Evolutionary conservation across 768 basidiomycete species (phyloP).

Genomic region (Pleurotus salmoneostramineus): DNA sequence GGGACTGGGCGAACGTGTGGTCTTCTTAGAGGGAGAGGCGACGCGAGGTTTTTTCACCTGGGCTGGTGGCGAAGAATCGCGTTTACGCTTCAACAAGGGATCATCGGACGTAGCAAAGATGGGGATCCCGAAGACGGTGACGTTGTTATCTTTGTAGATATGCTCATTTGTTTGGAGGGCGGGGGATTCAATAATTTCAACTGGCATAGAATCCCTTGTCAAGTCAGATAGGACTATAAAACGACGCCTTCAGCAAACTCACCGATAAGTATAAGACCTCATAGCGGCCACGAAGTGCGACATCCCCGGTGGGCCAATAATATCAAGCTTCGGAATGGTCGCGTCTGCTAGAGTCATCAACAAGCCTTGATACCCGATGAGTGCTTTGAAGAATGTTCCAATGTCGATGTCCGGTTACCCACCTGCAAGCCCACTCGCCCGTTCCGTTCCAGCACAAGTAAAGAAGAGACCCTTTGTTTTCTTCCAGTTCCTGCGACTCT

Average conservation of each 20-base stretch:
- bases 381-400: neutral
- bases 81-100: constrained; percentile 38
- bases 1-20: constrained; percentile 17
- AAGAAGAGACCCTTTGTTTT: constrained; percentile 72
- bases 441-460: constrained; percentile 57
- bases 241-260: constrained; percentile 11
- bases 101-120: constrained; percentile 14
- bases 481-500: constrained; percentile 62
- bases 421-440: constrained; percentile 76
- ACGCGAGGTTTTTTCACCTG: constrained; percentile 29
- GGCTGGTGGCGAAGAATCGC: constrained; percentile 30
- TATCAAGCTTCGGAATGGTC: constrained; percentile 47
- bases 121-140: constrained; percentile 63
- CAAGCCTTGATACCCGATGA: constrained; percentile 42
- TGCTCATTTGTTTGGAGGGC: constrained; percentile 28
- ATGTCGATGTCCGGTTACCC: constrained; percentile 13
- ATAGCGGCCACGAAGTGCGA: constrained; percentile 67
- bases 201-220: constrained; percentile 45
- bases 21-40: constrained; percentile 18
- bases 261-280: constrained; percentile 70
- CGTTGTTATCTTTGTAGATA: constrained; percentile 57
- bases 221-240: neutral
- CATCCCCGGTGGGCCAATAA: constrained; percentile 75
- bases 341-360: constrained; percentile 81
- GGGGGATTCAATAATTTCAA: constrained; percentile 42